Conservation (phyloP, 148 eudicot genomes). For the Nepenthes gracilis region DNA sequence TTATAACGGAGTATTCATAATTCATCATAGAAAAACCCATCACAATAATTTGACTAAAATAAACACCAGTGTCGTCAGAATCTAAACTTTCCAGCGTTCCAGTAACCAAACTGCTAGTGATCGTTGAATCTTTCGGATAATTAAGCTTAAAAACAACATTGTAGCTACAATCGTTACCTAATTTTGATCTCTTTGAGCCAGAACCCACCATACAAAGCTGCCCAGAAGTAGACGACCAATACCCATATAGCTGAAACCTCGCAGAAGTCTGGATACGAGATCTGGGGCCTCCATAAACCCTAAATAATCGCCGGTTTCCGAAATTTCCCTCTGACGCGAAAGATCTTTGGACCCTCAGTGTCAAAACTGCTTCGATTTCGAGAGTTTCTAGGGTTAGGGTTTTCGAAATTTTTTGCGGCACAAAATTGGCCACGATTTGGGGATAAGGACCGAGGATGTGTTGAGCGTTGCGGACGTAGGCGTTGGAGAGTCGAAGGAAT, state of each 20-base stretch:
- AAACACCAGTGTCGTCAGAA: constrained; percentile 6
- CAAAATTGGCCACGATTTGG: constrained; percentile 17
- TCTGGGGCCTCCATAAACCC: constrained; percentile 32
- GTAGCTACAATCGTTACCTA: constrained; percentile 7
- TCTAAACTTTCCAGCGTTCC: constrained; percentile 54
- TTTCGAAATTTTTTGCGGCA: constrained; percentile 9
- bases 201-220: constrained; percentile 73
- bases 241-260: constrained; percentile 40
- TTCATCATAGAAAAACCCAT: constrained; percentile 48
- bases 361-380: constrained; percentile 20
- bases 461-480: constrained; percentile 18
- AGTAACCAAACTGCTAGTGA: constrained; percentile 45
- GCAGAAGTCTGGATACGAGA: constrained; percentile 6
- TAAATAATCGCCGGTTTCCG: constrained; percentile 24
- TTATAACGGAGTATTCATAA: constrained; percentile 41
- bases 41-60: constrained; percentile 32
- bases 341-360: constrained; percentile 4
- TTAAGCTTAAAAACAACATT: constrained; percentile 48
- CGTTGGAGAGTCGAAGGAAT: constrained; percentile 17
- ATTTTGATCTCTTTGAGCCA: constrained; percentile 11
- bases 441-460: constrained; percentile 11
- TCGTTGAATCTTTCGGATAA: constrained; percentile 37
- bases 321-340: constrained; percentile 8
- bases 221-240: constrained; percentile 49
- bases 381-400: constrained; percentile 24